Evolutionary conservation across 345 rosid genomes (phyloP).

Genomic region (Brassica rapa): DNA sequence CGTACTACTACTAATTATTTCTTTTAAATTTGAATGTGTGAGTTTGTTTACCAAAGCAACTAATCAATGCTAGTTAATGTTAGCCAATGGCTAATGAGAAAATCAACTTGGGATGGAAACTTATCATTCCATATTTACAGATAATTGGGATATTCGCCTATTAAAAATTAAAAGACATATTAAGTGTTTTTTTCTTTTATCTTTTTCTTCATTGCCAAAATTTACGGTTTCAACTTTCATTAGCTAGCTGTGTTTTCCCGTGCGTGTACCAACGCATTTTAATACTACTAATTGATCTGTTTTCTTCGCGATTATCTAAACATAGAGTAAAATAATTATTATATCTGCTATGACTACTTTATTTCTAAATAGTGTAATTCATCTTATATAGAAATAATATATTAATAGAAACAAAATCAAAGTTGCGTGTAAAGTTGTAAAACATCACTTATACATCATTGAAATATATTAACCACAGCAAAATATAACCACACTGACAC

Average conservation of each 20-base stretch:
- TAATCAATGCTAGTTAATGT: background rate
- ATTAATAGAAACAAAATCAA: background rate
- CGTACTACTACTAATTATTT: slow-evolving; percentile 14
- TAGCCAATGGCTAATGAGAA: slow-evolving; percentile 12
- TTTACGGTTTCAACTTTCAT: slow-evolving; percentile 24
- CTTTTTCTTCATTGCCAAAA: background rate
- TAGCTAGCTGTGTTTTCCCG: slow-evolving; percentile 28
- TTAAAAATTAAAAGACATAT: background rate
- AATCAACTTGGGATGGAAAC: slow-evolving; percentile 14
- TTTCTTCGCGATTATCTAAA: background rate
- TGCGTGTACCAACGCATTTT: slow-evolving; percentile 15
- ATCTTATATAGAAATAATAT: background rate
- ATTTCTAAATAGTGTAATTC: background rate
- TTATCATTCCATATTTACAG: slow-evolving; percentile 4
- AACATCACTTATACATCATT: background rate
- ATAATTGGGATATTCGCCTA: slow-evolving; percentile 4
- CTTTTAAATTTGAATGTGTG: slow-evolving; percentile 27
- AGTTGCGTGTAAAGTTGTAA: background rate
- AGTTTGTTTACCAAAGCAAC: slow-evolving; percentile 10
- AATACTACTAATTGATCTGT: background rate
- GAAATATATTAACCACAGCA: background rate
- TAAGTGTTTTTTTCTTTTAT: slow-evolving; percentile 4
- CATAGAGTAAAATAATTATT: background rate
- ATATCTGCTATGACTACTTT: background rate
- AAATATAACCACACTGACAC: too few relatives aligned